These are phyloP conservation scores for Mucor piriformis DNA, from an alignment of 371 early-diverging fungal species.

Conservation along the genomic window DNA sequence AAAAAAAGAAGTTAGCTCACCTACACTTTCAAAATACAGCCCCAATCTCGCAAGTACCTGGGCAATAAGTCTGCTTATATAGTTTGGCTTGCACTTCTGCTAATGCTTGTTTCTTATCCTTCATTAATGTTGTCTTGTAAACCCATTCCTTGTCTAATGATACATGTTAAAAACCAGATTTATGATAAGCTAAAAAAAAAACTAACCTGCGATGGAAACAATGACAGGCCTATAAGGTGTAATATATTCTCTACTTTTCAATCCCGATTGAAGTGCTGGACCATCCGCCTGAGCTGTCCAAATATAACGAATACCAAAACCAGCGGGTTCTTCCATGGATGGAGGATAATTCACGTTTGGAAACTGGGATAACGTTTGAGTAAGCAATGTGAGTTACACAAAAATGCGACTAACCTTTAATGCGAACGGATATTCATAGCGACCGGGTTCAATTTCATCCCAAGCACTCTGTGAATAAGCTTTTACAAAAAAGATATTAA, in stretches of 20 bases:
- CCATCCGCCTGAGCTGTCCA: conserved; percentile 59
- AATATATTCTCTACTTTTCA: conserved; percentile 42
- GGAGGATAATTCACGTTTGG: conserved; percentile 50
- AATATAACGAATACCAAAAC: conserved; percentile 41
- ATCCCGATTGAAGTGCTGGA: conserved; percentile 41
- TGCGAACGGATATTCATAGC: conserved; percentile 55
- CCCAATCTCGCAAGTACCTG: conserved; percentile 34
- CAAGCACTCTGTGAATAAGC: conserved; percentile 51
- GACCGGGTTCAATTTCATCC: conserved; percentile 51
- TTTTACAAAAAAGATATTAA: conserved; percentile 3
- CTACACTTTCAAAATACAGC: too few relatives aligned
- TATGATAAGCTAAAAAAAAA: not conserved
- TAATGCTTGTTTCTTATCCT: conserved; percentile 43
- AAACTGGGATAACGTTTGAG: conserved; percentile 20
- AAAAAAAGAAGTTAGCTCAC: not conserved
- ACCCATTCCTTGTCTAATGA: conserved; percentile 36
- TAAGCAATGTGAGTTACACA: not conserved
- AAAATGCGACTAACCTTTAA: conserved; percentile 40
- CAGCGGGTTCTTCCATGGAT: conserved; percentile 40
- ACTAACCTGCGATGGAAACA: conserved; percentile 31
- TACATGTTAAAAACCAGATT: not conserved
- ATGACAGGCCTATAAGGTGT: conserved; percentile 46
- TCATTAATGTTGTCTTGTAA: conserved; percentile 43
- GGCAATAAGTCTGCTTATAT: conserved; percentile 43
- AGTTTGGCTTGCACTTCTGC: conserved; percentile 46